Evolutionary conservation across 202 grass and related monocot genomes (phyloP), one percentile per base, ranked within the genome.

Genomic region (Brachypodium distachyon): DNA sequence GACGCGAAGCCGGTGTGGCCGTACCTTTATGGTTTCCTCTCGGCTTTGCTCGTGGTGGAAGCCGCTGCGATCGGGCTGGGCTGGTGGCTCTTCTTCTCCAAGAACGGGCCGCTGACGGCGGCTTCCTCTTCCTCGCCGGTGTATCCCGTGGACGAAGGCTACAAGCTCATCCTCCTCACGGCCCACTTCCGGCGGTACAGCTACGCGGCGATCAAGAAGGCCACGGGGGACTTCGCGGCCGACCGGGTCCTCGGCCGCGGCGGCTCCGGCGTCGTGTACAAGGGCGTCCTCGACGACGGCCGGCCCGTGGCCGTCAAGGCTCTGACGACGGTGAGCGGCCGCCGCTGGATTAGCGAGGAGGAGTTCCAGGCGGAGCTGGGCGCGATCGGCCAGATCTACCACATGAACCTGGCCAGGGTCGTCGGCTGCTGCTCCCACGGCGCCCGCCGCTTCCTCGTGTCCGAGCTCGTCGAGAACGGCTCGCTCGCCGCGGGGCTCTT

Each of bases 361-460:
- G 89, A 79, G 78, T 85, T 92, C 71, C 72, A 85, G 49, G 83
- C 85, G 1, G 89, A 91, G 75, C 77, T 91, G 43, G 78, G 72
- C 28, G 50, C 87, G 11, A 91, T 91, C 9, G 77, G 76, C 39
- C 58, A 73, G 16, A 91, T 91, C 41, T 85, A 91, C 34, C 89
- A 91, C 76, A 91, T 85, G 85, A 92, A 92, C 69, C 54, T 85
- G 27, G 89, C 78, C 31, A 87, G 84, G 27, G 81, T 90, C 37
- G 60, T 46, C 33, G 88, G 88, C 3, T 87, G 82, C 64, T 90
- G 88, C 47, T 87, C 75, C 10, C 70, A 84, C 4, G 88, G 57
- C 1, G 61, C 61, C 18, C 88, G 81, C 34, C 61, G 80, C 47
- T 67, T 90, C 11, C 54, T 91, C 1, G 63, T 87, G 21, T 91